phyloP scores from a whole-genome alignment of 495 filamentous ascomycete species.

The Podospora anserina region DNA sequence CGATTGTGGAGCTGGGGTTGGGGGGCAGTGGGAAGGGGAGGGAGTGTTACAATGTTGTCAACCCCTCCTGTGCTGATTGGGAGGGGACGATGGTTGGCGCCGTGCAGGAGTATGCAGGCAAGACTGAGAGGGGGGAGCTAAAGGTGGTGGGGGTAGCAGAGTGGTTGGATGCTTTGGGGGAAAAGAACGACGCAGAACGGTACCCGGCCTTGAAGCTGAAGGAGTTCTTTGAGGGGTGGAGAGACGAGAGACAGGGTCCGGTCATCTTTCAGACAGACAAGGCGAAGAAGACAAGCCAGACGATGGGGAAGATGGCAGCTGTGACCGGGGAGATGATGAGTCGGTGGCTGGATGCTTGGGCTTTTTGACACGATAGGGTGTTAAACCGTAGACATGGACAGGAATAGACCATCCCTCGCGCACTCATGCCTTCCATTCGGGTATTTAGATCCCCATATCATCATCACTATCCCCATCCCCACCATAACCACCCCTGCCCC shows the following conservation, averaged over 20 bases:
- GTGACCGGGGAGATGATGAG: constrained; percentile 9
- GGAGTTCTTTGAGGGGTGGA: constrained; percentile 11
- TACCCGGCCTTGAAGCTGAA: constrained; percentile 9
- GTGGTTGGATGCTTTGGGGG: neutral
- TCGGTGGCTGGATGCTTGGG: constrained; percentile 2
- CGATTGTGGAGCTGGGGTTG: neutral
- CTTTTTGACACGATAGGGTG: neutral
- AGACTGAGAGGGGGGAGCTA: neutral
- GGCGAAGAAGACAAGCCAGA: neutral
- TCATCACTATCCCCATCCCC: constrained; percentile 43
- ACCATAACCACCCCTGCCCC: constrained; percentile 41
- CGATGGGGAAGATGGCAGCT: neutral
- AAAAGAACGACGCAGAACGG: neutral
- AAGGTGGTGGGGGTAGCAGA: neutral
- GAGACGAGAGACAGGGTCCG: neutral
- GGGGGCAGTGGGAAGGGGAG: neutral
- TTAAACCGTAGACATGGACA: neutral
- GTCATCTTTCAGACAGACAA: constrained; percentile 1
- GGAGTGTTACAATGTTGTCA: neutral
- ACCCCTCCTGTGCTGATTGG: neutral
- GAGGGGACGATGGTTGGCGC: neutral
- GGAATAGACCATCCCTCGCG: too few relatives aligned
- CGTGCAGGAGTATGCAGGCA: neutral
- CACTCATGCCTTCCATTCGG: too few relatives aligned
- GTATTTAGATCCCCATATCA: constrained; percentile 25